phyloP scores from a whole-genome alignment of 768 basidiomycete genomes.

The Xerocomus potaroensis region DNA sequence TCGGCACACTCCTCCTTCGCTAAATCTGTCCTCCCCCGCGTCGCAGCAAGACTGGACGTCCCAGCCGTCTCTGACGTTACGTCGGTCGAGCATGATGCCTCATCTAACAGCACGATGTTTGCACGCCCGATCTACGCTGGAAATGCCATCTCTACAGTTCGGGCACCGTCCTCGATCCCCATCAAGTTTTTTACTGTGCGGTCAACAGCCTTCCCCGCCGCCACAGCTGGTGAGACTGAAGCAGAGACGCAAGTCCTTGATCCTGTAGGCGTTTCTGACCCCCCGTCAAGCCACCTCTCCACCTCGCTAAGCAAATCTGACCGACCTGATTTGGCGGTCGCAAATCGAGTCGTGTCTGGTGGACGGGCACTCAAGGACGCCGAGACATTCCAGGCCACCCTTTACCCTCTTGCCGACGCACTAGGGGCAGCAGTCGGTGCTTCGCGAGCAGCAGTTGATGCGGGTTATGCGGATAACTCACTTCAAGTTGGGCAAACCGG shows the following conservation, averaged over 20 bases:
- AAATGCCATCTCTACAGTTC: slow-evolving; percentile 92
- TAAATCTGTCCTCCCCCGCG: slow-evolving; percentile 89
- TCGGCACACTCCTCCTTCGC: slow-evolving; percentile 89
- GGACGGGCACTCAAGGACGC: slow-evolving; percentile 93
- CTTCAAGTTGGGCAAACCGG: slow-evolving; percentile 99
- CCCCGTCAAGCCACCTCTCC: slow-evolving; percentile 55
- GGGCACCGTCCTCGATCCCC: slow-evolving; percentile 67
- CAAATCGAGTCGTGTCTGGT: slow-evolving; percentile 87
- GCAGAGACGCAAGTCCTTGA: slow-evolving; percentile 61
- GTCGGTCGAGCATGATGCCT: slow-evolving; percentile 66
- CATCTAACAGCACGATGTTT: slow-evolving; percentile 77
- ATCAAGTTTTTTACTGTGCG: slow-evolving; percentile 96
- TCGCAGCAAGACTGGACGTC: slow-evolving; percentile 84
- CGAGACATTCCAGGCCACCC: slow-evolving; percentile 80
- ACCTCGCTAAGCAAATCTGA: slow-evolving; percentile 85
- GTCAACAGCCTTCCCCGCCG: slow-evolving; percentile 82
- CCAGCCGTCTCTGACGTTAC: slow-evolving; percentile 91
- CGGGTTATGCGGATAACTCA: slow-evolving; percentile 97
- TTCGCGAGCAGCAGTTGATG: slow-evolving; percentile 96
- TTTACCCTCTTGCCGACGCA: slow-evolving; percentile 90
- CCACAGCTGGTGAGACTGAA: slow-evolving; percentile 42
- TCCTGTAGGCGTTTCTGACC: slow-evolving; percentile 54
- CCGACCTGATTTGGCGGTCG: slow-evolving; percentile 87
- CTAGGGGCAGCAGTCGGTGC: slow-evolving; percentile 96
- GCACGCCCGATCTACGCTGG: slow-evolving; percentile 96